Conservation (phyloP, 192 early-diverging fungal species). For the Umbelopsis vinacea region DNA sequence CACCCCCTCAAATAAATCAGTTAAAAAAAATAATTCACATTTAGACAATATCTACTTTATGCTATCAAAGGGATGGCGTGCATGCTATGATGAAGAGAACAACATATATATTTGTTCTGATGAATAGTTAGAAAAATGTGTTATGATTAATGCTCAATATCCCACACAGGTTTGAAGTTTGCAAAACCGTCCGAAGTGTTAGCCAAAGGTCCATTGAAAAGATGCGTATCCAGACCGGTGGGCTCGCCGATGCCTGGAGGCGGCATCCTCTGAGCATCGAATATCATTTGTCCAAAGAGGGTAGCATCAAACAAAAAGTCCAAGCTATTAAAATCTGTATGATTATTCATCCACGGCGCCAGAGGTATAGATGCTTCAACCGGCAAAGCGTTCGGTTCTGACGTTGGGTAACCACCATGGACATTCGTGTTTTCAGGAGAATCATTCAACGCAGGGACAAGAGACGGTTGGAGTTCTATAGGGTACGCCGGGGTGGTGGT, state of each 20-base stretch:
- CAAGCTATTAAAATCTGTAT: slow-evolving; percentile 35
- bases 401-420: background rate
- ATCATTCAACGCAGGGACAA: background rate
- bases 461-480: background rate
- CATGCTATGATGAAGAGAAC: background rate
- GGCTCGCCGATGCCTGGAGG: background rate
- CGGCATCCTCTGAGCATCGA: slow-evolving; percentile 27
- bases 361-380: background rate
- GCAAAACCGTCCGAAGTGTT: background rate
- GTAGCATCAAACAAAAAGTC: slow-evolving; percentile 32
- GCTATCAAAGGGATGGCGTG: too few relatives aligned
- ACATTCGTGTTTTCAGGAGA: background rate
- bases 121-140: background rate
- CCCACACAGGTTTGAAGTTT: background rate
- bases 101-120: background rate
- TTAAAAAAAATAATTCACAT: background rate
- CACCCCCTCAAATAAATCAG: slow-evolving; percentile 10
- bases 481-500: background rate
- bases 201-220: background rate
- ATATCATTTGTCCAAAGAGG: slow-evolving; percentile 40
- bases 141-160: background rate
- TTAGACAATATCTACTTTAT: too few relatives aligned
- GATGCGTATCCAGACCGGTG: background rate
- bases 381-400: background rate
- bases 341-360: background rate